Evolutionary conservation across 2,329 filamentous ascomycete genomes (phyloP).

Genomic region (Colletotrichum chrysophilum): DNA sequence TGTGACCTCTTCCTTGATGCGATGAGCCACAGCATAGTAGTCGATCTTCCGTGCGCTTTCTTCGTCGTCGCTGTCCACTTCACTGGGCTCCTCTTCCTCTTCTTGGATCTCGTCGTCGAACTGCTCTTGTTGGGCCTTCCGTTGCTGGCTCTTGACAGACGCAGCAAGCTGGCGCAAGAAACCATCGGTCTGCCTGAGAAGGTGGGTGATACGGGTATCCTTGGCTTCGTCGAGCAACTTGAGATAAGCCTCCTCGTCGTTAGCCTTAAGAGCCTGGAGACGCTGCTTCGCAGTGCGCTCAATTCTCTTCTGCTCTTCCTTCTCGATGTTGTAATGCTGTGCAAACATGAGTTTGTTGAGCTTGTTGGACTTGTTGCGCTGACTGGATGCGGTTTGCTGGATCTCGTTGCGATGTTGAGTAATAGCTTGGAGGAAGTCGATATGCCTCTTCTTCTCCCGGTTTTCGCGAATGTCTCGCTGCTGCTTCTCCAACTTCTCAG

Average conservation of each 20-base stretch:
- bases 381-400: constrained; percentile 66
- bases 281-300: constrained; percentile 98
- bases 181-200: constrained; percentile 95
- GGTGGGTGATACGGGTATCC: constrained; percentile 97
- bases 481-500: constrained; percentile 98
- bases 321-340: constrained; percentile 96
- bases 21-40: constrained; percentile 98
- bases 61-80: constrained; percentile 72
- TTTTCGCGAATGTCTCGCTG: constrained; percentile 95
- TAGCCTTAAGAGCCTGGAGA: constrained; percentile 97
- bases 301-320: constrained; percentile 98
- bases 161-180: constrained; percentile 95
- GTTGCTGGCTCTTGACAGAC: constrained; percentile 93
- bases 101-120: constrained; percentile 66
- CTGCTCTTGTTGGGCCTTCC: constrained; percentile 72
- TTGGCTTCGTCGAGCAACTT: constrained; percentile 98
- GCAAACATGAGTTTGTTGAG: constrained; percentile 86
- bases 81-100: constrained; percentile 70
- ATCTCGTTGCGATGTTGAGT: constrained; percentile 83
- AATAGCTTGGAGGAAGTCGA: constrained; percentile 88
- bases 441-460: constrained; percentile 97
- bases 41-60: constrained; percentile 84
- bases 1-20: constrained; percentile 89
- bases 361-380: constrained; percentile 80
- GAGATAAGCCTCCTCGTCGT: constrained; percentile 98